phyloP scores from a whole-genome alignment of 2,329 filamentous ascomycete species.

The Colletotrichum horii region DNA sequence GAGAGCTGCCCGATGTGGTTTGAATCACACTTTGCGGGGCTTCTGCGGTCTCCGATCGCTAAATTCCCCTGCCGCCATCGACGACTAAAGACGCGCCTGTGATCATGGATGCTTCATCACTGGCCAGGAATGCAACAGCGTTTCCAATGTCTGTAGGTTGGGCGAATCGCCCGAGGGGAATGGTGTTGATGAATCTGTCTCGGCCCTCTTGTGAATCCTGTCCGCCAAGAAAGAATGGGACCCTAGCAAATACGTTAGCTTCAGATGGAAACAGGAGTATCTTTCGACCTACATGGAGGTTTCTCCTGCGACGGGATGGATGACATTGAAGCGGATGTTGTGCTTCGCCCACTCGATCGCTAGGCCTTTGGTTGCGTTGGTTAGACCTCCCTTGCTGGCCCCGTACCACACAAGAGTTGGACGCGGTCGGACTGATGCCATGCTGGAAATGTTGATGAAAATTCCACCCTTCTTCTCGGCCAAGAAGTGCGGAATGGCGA shows the following conservation, averaged over 20 bases:
- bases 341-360: neutral
- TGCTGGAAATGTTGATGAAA: neutral
- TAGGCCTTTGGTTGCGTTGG: neutral
- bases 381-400: neutral
- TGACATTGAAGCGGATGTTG: neutral
- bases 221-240: neutral
- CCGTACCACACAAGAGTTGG: neutral
- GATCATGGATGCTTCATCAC: neutral
- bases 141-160: neutral
- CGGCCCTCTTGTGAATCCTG: neutral
- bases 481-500: neutral
- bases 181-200: neutral
- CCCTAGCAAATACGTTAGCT: neutral
- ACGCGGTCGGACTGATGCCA: neutral
- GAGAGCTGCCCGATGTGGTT: neutral
- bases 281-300: neutral
- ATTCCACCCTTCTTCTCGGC: neutral
- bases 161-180: neutral
- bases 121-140: neutral
- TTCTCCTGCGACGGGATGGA: neutral
- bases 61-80: neutral
- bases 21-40: neutral
- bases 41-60: neutral
- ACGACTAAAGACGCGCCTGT: neutral
- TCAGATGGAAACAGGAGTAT: accelerated